These are phyloP conservation scores for Podospora tetraspora DNA, from an alignment of 495 filamentous ascomycete species.

Conservation along the genomic window DNA sequence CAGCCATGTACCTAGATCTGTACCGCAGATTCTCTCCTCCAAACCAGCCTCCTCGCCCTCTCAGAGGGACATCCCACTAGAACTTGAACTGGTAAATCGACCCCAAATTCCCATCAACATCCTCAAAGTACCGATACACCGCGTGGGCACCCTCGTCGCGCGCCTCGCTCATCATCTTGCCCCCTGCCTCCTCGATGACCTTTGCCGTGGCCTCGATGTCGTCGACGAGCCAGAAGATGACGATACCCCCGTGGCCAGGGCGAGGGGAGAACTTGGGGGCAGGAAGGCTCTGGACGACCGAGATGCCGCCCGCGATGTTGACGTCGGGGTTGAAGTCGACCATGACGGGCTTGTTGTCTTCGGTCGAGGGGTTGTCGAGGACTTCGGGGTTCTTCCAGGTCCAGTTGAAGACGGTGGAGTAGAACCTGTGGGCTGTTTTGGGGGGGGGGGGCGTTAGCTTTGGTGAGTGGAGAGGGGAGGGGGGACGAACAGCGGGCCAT, in stretches of 20 bases:
- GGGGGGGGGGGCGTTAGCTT: background rate
- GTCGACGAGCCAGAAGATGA: slow-evolving; percentile 19
- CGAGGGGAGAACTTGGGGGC: background rate
- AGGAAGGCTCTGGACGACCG: background rate
- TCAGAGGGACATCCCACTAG: background rate
- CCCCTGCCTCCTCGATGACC: slow-evolving; percentile 12
- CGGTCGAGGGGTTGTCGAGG: background rate
- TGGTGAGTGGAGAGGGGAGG: background rate
- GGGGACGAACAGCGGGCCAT: slow-evolving; percentile 6
- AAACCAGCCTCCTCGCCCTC: no score
- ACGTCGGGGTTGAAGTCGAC: slow-evolving; percentile 19
- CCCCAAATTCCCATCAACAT: slow-evolving; percentile 17
- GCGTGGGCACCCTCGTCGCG: slow-evolving; percentile 3
- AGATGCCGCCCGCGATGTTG: slow-evolving; percentile 13
- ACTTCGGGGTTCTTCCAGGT: slow-evolving; percentile 8
- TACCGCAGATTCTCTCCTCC: no score
- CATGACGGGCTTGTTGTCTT: slow-evolving; percentile 1
- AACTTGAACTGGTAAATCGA: slow-evolving; percentile 10
- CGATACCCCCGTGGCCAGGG: slow-evolving; percentile 13
- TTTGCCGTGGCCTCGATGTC: slow-evolving; percentile 11
- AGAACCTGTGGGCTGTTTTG: slow-evolving; percentile 16
- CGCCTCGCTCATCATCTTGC: slow-evolving; percentile 14
- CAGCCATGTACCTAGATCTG: no score
- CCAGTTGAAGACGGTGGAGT: slow-evolving; percentile 22
- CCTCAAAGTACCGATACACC: slow-evolving; percentile 19